Base-by-base conservation (phyloP, 2,329 filamentous ascomycete species). In the Dendrostoma leiphaemia region DNA sequence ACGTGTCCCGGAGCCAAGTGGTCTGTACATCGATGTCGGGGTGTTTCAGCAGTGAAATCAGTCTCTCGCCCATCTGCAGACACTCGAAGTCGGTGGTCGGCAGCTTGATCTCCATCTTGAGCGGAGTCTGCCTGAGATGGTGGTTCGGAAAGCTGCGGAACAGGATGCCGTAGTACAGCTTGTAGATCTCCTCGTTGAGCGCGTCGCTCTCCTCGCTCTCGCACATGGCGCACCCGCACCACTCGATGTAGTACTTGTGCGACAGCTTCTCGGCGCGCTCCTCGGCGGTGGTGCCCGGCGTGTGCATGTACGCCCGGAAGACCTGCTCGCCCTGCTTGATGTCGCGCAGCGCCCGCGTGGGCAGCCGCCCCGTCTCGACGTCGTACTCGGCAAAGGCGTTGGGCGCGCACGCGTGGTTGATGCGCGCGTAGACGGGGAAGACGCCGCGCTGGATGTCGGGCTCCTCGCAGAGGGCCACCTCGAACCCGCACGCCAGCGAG, bases 371-470 rank as follows among this genome's bases (percentile, higher is more conserved):
- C 19, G 51, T 60, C 6, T 29, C 34, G 21, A 41, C 12, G 31
- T 59, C 59, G 49, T 58, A 60, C 35, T 53, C 50, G 34, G 55
- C 47, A 26, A 54, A 57, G 19, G 58, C 59, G 24, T 63, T 63
- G 15, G 60, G 58, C 4, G 43, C 41, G 48, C 61, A 63, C 4
- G 58, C 59, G 46, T 62, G 60, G 41, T 63, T 62, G 38, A 63
- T 28, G 12, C 50, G 51, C 4, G 46, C 38, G 26, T 50, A 23
- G 21, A 31, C 15, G 7, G 38, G n/a, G 35, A 54, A 57, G 12
- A 57, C 10, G 9, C 46, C 54, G 4, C 34, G 35, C 28, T 34
- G 26, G 9, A 17, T n/a, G 10, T 23, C 44, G 6, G 45, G 41
- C 7, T 41, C 24, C 23, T 37, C 23, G 10, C 13, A 17, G 19